phyloP scores from a whole-genome alignment of 345 rosid species.

The Brassica juncea region DNA sequence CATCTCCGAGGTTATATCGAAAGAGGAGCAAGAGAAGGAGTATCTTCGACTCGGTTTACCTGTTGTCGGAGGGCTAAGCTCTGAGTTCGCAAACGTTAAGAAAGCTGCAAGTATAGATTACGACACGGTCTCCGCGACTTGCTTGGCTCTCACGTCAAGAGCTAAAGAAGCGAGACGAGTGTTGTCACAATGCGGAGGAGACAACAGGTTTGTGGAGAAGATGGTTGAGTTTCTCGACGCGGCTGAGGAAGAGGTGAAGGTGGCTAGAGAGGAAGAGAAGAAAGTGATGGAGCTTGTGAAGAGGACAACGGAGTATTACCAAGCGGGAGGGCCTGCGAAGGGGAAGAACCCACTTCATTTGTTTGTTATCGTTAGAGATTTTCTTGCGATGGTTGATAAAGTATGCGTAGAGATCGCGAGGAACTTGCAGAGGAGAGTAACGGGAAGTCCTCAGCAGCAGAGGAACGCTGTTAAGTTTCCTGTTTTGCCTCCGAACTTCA shows the following conservation, averaged over 20 bases:
- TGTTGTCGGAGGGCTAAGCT: constrained; percentile 47
- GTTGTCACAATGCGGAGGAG: constrained; percentile 32
- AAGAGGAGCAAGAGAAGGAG: constrained; percentile 51
- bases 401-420: constrained; percentile 59
- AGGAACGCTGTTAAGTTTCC: constrained; percentile 42
- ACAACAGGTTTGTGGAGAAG: constrained; percentile 48
- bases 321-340: constrained; percentile 55
- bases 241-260: constrained; percentile 59
- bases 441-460: constrained; percentile 17
- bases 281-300: constrained; percentile 66
- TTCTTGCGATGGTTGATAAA: constrained; percentile 79
- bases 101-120: constrained; percentile 61
- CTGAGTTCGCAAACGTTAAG: constrained; percentile 62
- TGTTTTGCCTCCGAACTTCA: constrained; percentile 50
- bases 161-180: constrained; percentile 51
- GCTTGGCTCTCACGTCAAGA: constrained; percentile 49
- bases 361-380: constrained; percentile 73
- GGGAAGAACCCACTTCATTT: constrained; percentile 51
- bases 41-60: constrained; percentile 57
- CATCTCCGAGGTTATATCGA: constrained; percentile 36
- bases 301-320: constrained; percentile 74
- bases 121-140: constrained; percentile 48
- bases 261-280: constrained; percentile 57
- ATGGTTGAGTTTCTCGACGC: constrained; percentile 67
- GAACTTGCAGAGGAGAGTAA: constrained; percentile 47